Evolutionary conservation across 2,329 filamentous ascomycete genomes (phyloP).

Genomic region (Cercospora citrullina): DNA sequence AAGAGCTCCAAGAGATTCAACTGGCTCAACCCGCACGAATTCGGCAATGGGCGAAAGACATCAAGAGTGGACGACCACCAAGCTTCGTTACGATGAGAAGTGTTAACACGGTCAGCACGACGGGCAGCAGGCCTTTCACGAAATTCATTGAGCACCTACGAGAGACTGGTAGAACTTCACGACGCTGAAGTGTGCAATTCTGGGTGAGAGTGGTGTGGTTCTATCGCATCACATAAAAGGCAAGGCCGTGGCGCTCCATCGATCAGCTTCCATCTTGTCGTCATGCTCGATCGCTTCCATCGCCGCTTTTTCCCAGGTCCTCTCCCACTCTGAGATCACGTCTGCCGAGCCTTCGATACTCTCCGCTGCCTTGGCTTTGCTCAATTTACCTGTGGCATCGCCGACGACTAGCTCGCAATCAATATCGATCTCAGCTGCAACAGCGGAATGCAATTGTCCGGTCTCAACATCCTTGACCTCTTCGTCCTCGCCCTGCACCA

Average conservation of each 20-base stretch:
- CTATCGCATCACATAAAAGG: neutral
- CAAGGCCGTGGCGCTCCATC: neutral
- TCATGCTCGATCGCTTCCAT: neutral
- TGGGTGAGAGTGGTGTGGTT: too few species aligned
- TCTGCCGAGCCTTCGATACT: neutral
- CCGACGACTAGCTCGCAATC: neutral
- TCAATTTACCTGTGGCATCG: neutral
- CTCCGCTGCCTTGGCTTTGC: neutral
- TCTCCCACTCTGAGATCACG: neutral
- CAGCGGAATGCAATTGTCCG: neutral
- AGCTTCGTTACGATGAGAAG: constrained; percentile 4
- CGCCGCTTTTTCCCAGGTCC: neutral
- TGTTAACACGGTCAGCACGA: neutral
- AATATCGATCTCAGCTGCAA: neutral
- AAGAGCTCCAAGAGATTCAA: neutral
- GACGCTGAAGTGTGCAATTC: neutral
- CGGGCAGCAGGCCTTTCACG: constrained; percentile 10
- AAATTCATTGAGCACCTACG: constrained; percentile 12
- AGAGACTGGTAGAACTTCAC: constrained; percentile 10
- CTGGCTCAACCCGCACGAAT: neutral
- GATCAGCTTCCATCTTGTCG: neutral
- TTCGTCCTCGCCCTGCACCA: neutral
- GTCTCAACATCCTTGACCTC: neutral
- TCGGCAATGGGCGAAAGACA: constrained; percentile 1
- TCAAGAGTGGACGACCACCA: constrained; percentile 9